phyloP scores from a whole-genome alignment of 768 basidiomycete genomes.

The Termitomyces sp. region DNA sequence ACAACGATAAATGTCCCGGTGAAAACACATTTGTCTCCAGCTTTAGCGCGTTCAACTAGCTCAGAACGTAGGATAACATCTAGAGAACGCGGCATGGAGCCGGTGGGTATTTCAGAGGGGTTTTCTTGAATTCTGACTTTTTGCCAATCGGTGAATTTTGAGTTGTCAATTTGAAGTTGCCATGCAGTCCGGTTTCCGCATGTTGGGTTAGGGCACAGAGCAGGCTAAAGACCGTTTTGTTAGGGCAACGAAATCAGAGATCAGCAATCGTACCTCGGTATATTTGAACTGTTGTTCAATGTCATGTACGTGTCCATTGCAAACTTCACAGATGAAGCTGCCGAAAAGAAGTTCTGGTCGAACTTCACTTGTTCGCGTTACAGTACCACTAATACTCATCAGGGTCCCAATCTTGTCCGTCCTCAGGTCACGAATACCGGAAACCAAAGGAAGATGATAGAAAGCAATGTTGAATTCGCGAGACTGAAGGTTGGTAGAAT shows the following conservation, averaged over 20 bases:
- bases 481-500: conserved; percentile 83
- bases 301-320: conserved; percentile 80
- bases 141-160: conserved; percentile 99
- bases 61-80: conserved; percentile 95
- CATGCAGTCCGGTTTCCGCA: conserved; percentile 89
- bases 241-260: not conserved
- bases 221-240: conserved; percentile 50
- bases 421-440: conserved; percentile 88
- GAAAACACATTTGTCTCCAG: conserved; percentile 97
- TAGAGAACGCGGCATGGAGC: conserved; percentile 95
- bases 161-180: conserved; percentile 94
- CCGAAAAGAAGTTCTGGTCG: conserved; percentile 92
- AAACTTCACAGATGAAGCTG: conserved; percentile 89
- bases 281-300: conserved; percentile 99
- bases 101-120: conserved; percentile 96
- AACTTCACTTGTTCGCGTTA: conserved; percentile 96
- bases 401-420: conserved; percentile 93
- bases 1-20: conserved; percentile 98
- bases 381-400: conserved; percentile 94
- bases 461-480: conserved; percentile 96
- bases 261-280: conserved; percentile 65
- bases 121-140: conserved; percentile 99
- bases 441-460: conserved; percentile 89
- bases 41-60: conserved; percentile 97
- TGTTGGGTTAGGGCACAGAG: conserved; percentile 88